A percentile compares a stretch with the other conserved stretches of the same genome.
Conservation (phyloP, 2,329 filamentous ascomycete species). For the Aspergillus eucalypticola region DNA sequence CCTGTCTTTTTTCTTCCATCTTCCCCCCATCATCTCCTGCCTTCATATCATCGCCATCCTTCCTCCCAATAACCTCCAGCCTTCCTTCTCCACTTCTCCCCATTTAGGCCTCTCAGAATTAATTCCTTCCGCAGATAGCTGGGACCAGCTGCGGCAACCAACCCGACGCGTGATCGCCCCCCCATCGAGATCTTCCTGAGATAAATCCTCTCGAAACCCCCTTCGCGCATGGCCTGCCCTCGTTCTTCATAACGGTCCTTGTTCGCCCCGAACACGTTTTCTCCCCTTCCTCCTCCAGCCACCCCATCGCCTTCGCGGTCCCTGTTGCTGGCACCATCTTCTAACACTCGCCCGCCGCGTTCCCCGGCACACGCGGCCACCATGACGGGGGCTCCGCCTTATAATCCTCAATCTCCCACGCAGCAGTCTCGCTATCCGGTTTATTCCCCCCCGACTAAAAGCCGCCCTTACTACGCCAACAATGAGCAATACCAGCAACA, state of each 20-base stretch:
- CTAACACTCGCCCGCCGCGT: constrained; percentile 28
- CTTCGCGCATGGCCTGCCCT: constrained; percentile 21
- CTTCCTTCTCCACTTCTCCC: constrained; percentile 10
- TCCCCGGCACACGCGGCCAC: constrained; percentile 34
- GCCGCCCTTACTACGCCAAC: constrained; percentile 43
- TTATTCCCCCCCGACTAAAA: constrained; percentile 47
- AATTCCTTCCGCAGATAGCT: constrained; percentile 18
- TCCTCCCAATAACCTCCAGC: constrained; percentile 8
- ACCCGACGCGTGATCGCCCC: constrained; percentile 22
- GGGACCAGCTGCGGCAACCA: constrained; percentile 11
- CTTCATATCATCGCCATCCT: constrained; percentile 14
- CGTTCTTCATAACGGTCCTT: constrained; percentile 14
- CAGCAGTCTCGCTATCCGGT: constrained; percentile 44
- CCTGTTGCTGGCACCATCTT: constrained; percentile 8
- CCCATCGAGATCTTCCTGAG: constrained; percentile 11
- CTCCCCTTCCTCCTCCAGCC: neutral
- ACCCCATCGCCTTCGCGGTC: constrained; percentile 8
- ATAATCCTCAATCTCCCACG: constrained; percentile 48
- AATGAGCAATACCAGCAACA: constrained; percentile 46
- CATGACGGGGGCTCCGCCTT: constrained; percentile 49
- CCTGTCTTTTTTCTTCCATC: constrained; percentile 8
- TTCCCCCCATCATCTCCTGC: constrained; percentile 11
- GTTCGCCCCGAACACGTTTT: constrained; percentile 14
- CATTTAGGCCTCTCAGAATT: constrained; percentile 14
- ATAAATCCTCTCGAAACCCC: constrained; percentile 7